These are phyloP conservation scores for Entrophospora sp. DNA, from an alignment of 192 early-diverging fungal genomes.

Conservation along the genomic window DNA sequence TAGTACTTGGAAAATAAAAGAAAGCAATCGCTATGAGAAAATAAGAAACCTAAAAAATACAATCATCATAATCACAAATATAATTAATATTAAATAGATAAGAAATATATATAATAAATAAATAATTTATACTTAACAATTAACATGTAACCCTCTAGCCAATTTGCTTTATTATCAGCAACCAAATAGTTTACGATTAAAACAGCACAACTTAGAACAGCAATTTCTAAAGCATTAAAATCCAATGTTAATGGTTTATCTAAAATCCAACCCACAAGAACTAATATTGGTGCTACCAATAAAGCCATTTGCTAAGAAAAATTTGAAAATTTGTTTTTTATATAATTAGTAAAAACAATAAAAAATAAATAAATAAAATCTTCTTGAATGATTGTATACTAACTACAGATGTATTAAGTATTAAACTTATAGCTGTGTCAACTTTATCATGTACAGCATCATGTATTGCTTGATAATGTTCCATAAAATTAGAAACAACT, in stretches of 20 bases:
- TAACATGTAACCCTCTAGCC: slow-evolving; percentile 83
- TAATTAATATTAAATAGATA: background rate
- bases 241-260: slow-evolving; percentile 67
- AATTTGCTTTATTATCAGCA: slow-evolving; percentile 78
- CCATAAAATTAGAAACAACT: too few relatives aligned
- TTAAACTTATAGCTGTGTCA: too few relatives aligned
- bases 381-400: too few relatives aligned
- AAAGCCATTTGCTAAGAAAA: slow-evolving; percentile 82
- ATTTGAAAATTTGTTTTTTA: too few relatives aligned
- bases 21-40: background rate
- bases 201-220: slow-evolving; percentile 66
- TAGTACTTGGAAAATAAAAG: background rate
- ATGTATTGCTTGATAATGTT: too few relatives aligned
- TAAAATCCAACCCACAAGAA: slow-evolving; percentile 78
- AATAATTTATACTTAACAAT: slow-evolving; percentile 66
- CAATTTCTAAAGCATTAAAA: slow-evolving; percentile 72
- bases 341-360: too few relatives aligned
- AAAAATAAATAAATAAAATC: too few relatives aligned
- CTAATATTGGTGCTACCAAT: slow-evolving; percentile 57
- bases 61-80: background rate
- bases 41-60: background rate
- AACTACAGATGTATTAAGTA: too few relatives aligned
- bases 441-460: too few relatives aligned
- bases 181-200: slow-evolving; percentile 69
- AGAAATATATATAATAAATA: slow-evolving; percentile 19